Base-by-base conservation (phyloP, 306 rosid genomes). In the Begonia loranthoides region DNA sequence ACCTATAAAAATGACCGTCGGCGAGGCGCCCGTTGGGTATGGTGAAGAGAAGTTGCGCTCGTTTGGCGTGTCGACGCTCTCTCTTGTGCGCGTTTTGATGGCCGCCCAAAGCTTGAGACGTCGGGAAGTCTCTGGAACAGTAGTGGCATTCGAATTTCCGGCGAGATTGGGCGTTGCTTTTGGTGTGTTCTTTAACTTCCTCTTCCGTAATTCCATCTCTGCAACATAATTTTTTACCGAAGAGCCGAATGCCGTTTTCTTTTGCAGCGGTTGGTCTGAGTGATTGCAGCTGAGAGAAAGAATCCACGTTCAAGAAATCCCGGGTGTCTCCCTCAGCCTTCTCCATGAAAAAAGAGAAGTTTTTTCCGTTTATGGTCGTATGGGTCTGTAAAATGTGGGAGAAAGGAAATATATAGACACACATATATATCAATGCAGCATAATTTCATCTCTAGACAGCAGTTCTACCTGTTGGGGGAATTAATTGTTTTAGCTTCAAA, bases 21-120 rank as follows among this genome's bases (percentile, higher is more conserved):
- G 83, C 45, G 68, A 68, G 68, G 57, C 73, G 34, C 15, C 75
- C 64, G 56, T 81, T 83, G 17, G 65, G 82, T 71, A 78, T 73
- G 17, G 90, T 70, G 4, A 92, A 81, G 66, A 81, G 95, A 41
- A 88, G 87, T 64, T 88, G 89, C 10, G 78, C 84, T 4, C 93
- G 76, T 68, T 88, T 84, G 1, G 97, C 97, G 63, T 81, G 88
- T 51, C 84, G 95, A 0, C 97, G 75, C 64, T 88, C 97, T 55
- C 95, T 57, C 74, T 88, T 88, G 59, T 88, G 97, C 0, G 97
- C 97, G 70, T 88, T 88, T 63, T 88, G 97, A 71, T 88, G 97
- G n/a, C 97, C 97, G 7, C 97, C 97, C 17, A 88, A 67, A 41
- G 97, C 97, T 61, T 88, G 97, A 1, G 95, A 84, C 6, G 95